Conservation (phyloP, 768 basidiomycete genomes). For the Glaciozyma martinii region DNA sequence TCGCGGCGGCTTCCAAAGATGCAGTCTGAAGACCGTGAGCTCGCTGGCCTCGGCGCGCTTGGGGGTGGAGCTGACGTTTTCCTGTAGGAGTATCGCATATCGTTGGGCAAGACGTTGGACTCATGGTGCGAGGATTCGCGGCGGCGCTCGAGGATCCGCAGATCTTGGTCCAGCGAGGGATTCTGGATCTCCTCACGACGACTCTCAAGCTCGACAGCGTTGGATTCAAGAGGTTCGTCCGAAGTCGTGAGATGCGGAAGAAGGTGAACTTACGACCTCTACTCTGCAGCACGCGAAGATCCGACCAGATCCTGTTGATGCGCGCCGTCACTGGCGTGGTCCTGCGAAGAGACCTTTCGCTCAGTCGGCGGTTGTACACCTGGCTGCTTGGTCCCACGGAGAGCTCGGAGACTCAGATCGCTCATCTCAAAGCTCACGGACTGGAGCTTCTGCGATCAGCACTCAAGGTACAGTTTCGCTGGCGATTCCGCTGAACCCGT, state of each 20-base stretch:
- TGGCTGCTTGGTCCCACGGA: constrained; percentile 87
- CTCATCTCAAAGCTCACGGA: constrained; percentile 59
- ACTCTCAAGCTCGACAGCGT: constrained; percentile 64
- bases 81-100: constrained; percentile 55
- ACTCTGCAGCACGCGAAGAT: constrained; percentile 44
- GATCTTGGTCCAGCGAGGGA: constrained; percentile 74
- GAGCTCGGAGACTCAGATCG: constrained; percentile 59
- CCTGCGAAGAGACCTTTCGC: constrained; percentile 78
- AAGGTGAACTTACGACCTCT: background rate
- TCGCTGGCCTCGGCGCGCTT: constrained; percentile 7
- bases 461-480: constrained; percentile 46
- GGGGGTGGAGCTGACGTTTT: background rate
- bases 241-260: background rate
- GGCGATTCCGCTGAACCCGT: too few relatives aligned
- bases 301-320: constrained; percentile 76
- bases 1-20: constrained; percentile 65
- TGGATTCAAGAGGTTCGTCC: constrained; percentile 49
- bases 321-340: constrained; percentile 79
- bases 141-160: constrained; percentile 90
- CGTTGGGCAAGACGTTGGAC: constrained; percentile 75
- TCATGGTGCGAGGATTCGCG: constrained; percentile 88
- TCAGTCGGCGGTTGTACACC: constrained; percentile 83
- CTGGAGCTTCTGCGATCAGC: constrained; percentile 64
- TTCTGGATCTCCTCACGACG: constrained; percentile 72
- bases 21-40: constrained; percentile 56